Evolutionary conservation across 2,329 filamentous ascomycete genomes (phyloP).

Genomic region (Neocucurbitaria cava): DNA sequence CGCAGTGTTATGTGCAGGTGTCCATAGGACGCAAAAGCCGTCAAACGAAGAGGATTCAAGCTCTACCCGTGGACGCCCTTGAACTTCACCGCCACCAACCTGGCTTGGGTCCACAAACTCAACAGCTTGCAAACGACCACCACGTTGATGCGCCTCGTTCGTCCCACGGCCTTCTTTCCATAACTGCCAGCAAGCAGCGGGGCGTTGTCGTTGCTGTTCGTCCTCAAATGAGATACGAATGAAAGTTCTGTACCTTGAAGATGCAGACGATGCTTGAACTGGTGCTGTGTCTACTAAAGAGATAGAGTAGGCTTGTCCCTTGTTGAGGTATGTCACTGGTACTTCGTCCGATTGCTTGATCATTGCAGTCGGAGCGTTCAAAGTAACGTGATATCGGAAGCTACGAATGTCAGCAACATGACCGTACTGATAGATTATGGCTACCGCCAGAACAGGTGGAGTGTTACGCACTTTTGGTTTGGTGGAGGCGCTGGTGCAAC

Average conservation of each 20-base stretch:
- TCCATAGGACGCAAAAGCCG: slow-evolving; percentile 92
- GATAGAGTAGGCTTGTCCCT: slow-evolving; percentile 91
- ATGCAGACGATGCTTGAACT: slow-evolving; percentile 60
- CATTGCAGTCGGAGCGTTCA: slow-evolving; percentile 97
- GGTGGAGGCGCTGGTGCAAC: slow-evolving; percentile 44
- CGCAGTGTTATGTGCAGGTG: slow-evolving; percentile 68
- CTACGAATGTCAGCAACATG: slow-evolving; percentile 49
- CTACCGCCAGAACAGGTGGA: not conserved
- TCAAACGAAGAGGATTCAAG: slow-evolving; percentile 78
- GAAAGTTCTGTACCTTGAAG: slow-evolving; percentile 83
- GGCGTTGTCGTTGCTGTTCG: slow-evolving; percentile 86
- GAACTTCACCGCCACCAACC: slow-evolving; percentile 59
- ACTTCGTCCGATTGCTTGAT: slow-evolving; percentile 88
- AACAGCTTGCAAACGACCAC: slow-evolving; percentile 90
- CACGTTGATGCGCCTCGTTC: slow-evolving; percentile 92
- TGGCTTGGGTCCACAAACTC: slow-evolving; percentile 81
- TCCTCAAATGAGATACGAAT: slow-evolving; percentile 98
- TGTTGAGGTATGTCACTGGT: slow-evolving; percentile 97
- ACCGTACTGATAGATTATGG: not conserved
- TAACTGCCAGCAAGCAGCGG: slow-evolving; percentile 83
- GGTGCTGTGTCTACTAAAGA: slow-evolving; percentile 80
- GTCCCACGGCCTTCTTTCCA: slow-evolving; percentile 98
- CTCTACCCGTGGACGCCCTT: slow-evolving; percentile 56
- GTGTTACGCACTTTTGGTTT: slow-evolving; percentile 55
- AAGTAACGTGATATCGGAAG: slow-evolving; percentile 87